Evolutionary conservation across 495 filamentous ascomycete genomes (phyloP), one percentile per base, ranked within the genome.

Genomic region (Aspergillus ellipticus): DNA sequence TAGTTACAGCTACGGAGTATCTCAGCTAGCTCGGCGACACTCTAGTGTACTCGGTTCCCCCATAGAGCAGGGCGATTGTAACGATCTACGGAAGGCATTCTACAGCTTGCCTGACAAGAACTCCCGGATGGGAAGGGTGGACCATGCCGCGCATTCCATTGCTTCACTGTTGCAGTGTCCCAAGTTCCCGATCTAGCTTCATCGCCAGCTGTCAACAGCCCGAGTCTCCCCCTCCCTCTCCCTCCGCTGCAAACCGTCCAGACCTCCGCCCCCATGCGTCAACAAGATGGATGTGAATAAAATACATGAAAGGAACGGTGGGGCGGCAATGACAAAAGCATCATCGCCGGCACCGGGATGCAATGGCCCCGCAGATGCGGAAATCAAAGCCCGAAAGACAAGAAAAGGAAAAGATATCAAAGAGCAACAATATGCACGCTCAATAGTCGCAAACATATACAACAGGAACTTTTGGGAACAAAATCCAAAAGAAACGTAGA

Each of bases 371-470:
- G 53, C 43, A 58, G 59, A 61, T 78, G 65, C 79, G 77, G 45
- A 78, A 72, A 64, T 57, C 57, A 74, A 53, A 52, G 64, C 29
- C 5, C 33, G 45, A 61, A 55, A 60, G 52, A 59, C 45, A 46
- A 55, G 48, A 49, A 29, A 45, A 57, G 48, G 59, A 65, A 57
- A 48, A 29, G 45, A 58, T 20, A 64, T 56, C 51, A 56, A 69
- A 64, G 60, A 68, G 61, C 60, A 61, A 62, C 45, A 64, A 66
- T 69, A 74, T 74, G 74, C 74, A 74, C 72, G 72, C 72, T 75
- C 61, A 67, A 69, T 65, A 71, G 64, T 49, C 59, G 59, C 65
- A 71, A 62, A 66, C 59, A 68, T 66, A 64, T 63, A 68, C 63
- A 72, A 69, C 64, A 60, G 58, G 55, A 64, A 63, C 56, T 61